Base-by-base conservation (phyloP, 768 basidiomycete genomes). In the Collybiopsis confluens region DNA sequence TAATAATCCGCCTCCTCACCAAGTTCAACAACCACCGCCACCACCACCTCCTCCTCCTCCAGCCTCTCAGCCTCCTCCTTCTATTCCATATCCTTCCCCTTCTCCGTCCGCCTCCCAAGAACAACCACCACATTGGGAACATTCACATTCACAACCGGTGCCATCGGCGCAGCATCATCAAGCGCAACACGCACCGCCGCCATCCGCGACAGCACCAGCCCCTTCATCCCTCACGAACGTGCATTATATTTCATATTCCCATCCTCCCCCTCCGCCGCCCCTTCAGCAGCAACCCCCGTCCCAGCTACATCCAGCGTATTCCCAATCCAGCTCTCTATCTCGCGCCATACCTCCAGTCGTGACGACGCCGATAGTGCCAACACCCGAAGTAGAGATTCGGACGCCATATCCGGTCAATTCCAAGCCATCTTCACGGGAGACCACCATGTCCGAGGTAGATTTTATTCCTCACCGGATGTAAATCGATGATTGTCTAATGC, bases 21-120 rank as follows among this genome's bases (percentile, higher is more conserved):
- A 48, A 37, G 21, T 37, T 2, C 47, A 35, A 8, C 64, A 71
- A 20, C 68, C 73, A 4, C 70, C 75, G 26, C 70, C 72, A 30
- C 68, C 68, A 28, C 75, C 76, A n/a, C 4, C 45, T 9, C 4
- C 27, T 28, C 30, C n/a, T 5, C n/a, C 45, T 35, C 45, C 40
- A 9, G 18, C 64, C 66, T 64, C 67, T 13, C 68, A 70, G 21
- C 65, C 71, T 16, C 72, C 73, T 56, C 65, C 30, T 16, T 36
- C 64, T 24, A 75, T 75, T 55, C 71, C 77, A 8, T 78, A 78
- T 54, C 76, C 76, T n/a, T 70, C 75, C 41, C 70, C 73, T 49
- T 70, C 67, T 3, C 68, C 73, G 4, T 70, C 76, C 28, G 70
- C 70, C 24, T 69, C 68, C 30, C 74, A 77, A 58, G 67, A 67